A percentile compares a stretch with the other conserved stretches of the same genome.
Evolutionary conservation across 306 rosid species (phyloP).

Genomic region (Malus sylvestris): DNA sequence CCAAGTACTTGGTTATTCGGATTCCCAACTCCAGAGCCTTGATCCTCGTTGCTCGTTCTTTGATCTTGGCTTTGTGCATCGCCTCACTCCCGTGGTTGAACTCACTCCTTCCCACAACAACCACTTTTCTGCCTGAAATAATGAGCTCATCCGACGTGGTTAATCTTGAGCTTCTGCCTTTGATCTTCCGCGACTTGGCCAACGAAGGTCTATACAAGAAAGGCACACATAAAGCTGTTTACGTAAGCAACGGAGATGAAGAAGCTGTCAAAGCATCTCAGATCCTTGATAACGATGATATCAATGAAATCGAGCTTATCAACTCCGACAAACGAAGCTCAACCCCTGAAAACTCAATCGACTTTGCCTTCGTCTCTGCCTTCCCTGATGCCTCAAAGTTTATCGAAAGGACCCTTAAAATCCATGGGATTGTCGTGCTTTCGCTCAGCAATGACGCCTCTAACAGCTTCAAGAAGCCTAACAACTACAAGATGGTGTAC

Average conservation of each 20-base stretch:
- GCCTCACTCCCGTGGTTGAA: conserved; percentile 22
- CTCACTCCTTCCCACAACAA: conserved; percentile 8
- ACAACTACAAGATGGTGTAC: conserved; percentile 36
- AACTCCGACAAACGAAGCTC: conserved; percentile 24
- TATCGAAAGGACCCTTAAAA: conserved; percentile 40
- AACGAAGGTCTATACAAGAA: conserved; percentile 41
- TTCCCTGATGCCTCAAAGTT: conserved; percentile 23
- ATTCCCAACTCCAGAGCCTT: conserved; percentile 24
- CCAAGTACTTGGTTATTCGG: conserved; percentile 28
- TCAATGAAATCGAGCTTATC: conserved; percentile 15
- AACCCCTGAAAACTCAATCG: conserved; percentile 13
- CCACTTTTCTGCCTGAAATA: neutral
- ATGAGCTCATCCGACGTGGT: neutral
- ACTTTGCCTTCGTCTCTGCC: conserved; percentile 32
- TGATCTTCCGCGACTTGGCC: conserved; percentile 36
- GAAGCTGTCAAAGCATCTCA: neutral
- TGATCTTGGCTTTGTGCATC: conserved; percentile 24
- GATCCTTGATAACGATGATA: neutral
- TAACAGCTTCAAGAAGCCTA: conserved; percentile 6
- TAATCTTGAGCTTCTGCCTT: conserved; percentile 8
- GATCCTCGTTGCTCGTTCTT: conserved; percentile 13
- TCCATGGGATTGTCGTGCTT: conserved; percentile 26
- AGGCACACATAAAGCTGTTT: conserved; percentile 10
- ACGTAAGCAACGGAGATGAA: conserved; percentile 1
- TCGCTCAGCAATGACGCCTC: conserved; percentile 3